Percentiles rank a stretch among this genome's conserved stretches.
These are phyloP conservation scores for Elsinoe australis DNA, from an alignment of 2,329 filamentous ascomycete genomes.

Conservation along the genomic window DNA sequence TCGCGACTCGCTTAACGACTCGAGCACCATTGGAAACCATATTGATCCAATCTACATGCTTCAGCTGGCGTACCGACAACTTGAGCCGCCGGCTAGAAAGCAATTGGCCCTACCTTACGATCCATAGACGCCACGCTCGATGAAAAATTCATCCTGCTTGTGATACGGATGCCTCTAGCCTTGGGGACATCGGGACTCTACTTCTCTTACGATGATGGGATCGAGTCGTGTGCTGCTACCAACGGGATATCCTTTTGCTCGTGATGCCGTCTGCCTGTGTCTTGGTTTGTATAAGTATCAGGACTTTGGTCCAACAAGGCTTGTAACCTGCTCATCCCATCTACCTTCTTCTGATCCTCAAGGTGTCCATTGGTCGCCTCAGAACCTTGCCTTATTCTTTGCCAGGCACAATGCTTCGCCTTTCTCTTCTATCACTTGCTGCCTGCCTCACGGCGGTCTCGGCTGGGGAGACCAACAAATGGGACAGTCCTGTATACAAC, in stretches of 20 bases:
- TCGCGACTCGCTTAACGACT: constrained; percentile 14
- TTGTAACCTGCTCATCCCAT: constrained; percentile 2
- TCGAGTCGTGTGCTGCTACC: neutral
- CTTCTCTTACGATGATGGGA: constrained; percentile 2
- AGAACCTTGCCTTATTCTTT: neutral
- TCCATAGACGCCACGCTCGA: neutral
- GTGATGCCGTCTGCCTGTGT: neutral
- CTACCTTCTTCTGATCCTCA: neutral
- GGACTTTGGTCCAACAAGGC: constrained; percentile 4
- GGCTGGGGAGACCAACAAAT: neutral
- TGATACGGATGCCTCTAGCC: constrained; percentile 11
- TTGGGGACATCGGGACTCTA: neutral
- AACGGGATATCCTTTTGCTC: neutral
- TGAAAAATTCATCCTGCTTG: neutral
- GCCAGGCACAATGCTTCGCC: constrained; percentile 2
- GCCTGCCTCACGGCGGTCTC: neutral
- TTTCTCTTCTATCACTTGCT: constrained; percentile 6
- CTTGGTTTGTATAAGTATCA: constrained; percentile 2
- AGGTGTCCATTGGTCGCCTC: neutral
- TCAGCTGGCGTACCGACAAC: neutral
- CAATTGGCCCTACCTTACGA: neutral
- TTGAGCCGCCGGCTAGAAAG: constrained; percentile 1
- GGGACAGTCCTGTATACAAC: constrained; percentile 19
- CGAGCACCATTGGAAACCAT: neutral
- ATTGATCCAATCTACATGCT: constrained; percentile 5